These are phyloP conservation scores for Eleusine indica DNA, from an alignment of 176 grass and related monocot species.

Conservation along the genomic window DNA sequence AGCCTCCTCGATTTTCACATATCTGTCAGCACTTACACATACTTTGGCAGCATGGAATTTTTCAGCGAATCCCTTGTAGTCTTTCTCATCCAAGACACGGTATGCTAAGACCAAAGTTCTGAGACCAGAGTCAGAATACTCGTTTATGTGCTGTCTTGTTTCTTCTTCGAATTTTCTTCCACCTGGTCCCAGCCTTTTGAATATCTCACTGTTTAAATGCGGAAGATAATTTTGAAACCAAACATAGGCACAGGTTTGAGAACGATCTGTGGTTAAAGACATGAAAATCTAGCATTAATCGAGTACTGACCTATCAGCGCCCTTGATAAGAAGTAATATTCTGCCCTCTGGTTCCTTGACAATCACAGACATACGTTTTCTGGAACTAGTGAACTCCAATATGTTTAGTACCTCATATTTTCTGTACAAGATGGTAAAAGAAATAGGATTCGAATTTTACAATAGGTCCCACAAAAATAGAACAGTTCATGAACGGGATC, in stretches of 20 bases:
- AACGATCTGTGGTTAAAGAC: constrained; percentile 13
- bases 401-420: constrained; percentile 88
- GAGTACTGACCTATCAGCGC: constrained; percentile 77
- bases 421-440: constrained; percentile 52
- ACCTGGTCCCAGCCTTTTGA: constrained; percentile 64
- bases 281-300: constrained; percentile 33
- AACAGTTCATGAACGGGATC: too few species aligned
- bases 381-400: constrained; percentile 86
- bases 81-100: constrained; percentile 68
- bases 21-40: constrained; percentile 71
- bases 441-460: not conserved
- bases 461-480: constrained; percentile 5
- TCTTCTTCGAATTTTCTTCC: constrained; percentile 67
- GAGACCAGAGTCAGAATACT: constrained; percentile 90
- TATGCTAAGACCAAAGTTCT: constrained; percentile 91
- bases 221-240: constrained; percentile 23
- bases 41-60: constrained; percentile 62
- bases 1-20: constrained; percentile 63
- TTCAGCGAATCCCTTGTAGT: constrained; percentile 61
- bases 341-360: constrained; percentile 78
- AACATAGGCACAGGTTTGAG: constrained; percentile 15
- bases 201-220: constrained; percentile 74
- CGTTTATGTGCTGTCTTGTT: constrained; percentile 67
- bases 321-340: constrained; percentile 88
- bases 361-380: constrained; percentile 97